Evolutionary conservation across 805 yeast species (phyloP).

Genomic region (Candida ipomoeae): DNA sequence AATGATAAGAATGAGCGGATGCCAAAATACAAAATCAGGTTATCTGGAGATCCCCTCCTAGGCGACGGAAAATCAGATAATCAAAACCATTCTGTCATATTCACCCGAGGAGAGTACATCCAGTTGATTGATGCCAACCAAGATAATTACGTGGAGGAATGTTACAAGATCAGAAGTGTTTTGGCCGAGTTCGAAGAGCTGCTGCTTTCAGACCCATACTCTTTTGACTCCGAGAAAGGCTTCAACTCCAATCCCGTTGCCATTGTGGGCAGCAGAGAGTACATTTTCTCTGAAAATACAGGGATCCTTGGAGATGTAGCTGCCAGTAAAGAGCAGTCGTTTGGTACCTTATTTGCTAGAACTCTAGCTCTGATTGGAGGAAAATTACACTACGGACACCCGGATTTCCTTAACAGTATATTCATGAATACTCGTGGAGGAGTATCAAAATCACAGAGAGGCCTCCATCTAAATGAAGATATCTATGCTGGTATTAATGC

Average conservation of each 20-base stretch:
- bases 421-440: conserved; percentile 87
- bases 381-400: conserved; percentile 84
- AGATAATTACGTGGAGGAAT: conserved; percentile 81
- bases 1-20: conserved; percentile 54
- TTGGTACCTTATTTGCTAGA: conserved; percentile 81
- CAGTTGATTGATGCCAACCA: conserved; percentile 85
- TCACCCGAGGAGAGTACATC: conserved; percentile 80
- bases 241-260: conserved; percentile 48
- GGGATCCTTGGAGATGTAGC: conserved; percentile 88
- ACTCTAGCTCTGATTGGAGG: conserved; percentile 83
- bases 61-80: conserved; percentile 91
- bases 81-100: conserved; percentile 76
- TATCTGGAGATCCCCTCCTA: conserved; percentile 79
- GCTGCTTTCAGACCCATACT: conserved; percentile 15
- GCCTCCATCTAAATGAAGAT: conserved; percentile 82
- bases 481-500: conserved; percentile 88
- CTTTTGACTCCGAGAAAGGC: conserved; percentile 9
- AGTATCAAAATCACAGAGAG: conserved; percentile 82
- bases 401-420: conserved; percentile 72
- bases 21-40: conserved; percentile 69
- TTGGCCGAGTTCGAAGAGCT: conserved; percentile 80
- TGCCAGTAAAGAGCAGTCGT: conserved; percentile 87
- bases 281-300: conserved; percentile 79
- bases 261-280: conserved; percentile 83
- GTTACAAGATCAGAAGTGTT: conserved; percentile 76